Conservation (phyloP, 2,329 filamentous ascomycete genomes). For the Colletotrichum filicis region DNA sequence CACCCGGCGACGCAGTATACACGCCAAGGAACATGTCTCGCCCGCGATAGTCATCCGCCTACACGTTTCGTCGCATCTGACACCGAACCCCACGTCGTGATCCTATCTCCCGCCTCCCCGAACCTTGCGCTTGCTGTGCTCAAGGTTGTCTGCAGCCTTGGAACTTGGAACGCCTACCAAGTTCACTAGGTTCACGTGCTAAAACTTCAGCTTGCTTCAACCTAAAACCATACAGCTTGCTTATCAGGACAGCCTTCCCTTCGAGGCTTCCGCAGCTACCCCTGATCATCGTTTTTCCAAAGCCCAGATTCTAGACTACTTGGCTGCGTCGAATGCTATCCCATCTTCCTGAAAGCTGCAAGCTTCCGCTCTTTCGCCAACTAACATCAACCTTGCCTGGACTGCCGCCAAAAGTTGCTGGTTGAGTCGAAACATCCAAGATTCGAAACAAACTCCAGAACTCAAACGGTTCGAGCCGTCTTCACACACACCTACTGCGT, state of each 20-base stretch:
- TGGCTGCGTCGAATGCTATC: slow-evolving; percentile 1
- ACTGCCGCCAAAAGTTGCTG: background rate
- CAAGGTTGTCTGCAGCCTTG: slow-evolving; percentile 6
- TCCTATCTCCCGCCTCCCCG: slow-evolving; percentile 11
- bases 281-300: background rate
- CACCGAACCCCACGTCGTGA: slow-evolving; percentile 19
- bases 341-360: background rate
- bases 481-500: background rate
- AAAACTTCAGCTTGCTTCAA: background rate
- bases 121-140: background rate
- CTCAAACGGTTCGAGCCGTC: slow-evolving; percentile 23
- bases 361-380: background rate
- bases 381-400: background rate
- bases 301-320: background rate
- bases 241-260: background rate
- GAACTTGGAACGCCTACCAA: background rate
- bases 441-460: slow-evolving; percentile 20
- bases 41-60: slow-evolving; percentile 32
- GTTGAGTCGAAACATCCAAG: background rate
- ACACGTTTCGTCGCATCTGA: slow-evolving; percentile 28
- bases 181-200: slow-evolving; percentile 15
- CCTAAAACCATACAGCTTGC: background rate
- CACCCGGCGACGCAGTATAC: background rate
- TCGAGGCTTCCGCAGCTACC: background rate
- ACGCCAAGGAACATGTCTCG: slow-evolving; percentile 32